Evolutionary conservation across 2,329 filamentous ascomycete species (phyloP).

Genomic region (Fusarium verrucosum): DNA sequence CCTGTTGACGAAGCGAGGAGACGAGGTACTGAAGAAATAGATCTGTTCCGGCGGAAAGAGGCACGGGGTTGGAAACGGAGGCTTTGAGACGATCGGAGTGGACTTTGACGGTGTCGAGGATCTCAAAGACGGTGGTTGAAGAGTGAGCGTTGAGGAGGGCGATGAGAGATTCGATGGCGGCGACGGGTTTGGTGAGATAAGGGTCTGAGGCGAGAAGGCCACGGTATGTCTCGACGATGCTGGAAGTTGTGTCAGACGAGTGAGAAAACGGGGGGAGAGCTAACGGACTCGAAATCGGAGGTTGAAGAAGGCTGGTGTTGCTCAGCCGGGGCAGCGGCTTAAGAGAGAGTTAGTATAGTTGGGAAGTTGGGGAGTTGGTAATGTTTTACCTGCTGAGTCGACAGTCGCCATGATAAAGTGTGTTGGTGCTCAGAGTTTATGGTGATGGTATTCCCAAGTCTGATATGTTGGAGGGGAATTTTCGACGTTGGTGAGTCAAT

Average conservation of each 20-base stretch:
- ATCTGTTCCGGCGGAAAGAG: constrained; percentile 91
- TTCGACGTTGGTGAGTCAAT: constrained; percentile 33
- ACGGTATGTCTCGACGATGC: constrained; percentile 66
- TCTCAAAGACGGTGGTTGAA: constrained; percentile 91
- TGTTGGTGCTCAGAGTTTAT: not conserved
- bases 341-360: not conserved
- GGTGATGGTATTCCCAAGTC: constrained; percentile 35
- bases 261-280: not conserved
- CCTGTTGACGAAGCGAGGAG: constrained; percentile 70
- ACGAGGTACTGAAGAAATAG: constrained; percentile 96
- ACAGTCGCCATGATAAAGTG: constrained; percentile 32
- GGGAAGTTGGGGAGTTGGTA: not conserved
- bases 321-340: constrained; percentile 31
- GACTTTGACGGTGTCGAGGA: constrained; percentile 82
- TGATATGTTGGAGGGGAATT: constrained; percentile 37
- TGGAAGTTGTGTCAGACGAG: constrained; percentile 38
- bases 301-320: constrained; percentile 34
- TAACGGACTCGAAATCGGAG: constrained; percentile 44
- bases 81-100: constrained; percentile 81
- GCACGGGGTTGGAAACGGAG: constrained; percentile 86
- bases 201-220: constrained; percentile 70
- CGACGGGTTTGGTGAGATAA: constrained; percentile 93
- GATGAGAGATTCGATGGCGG: constrained; percentile 91
- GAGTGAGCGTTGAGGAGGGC: constrained; percentile 81
- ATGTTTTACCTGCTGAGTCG: constrained; percentile 29